Base-by-base conservation (phyloP, 2,329 filamentous ascomycete genomes). In the Penicillium carneum region DNA sequence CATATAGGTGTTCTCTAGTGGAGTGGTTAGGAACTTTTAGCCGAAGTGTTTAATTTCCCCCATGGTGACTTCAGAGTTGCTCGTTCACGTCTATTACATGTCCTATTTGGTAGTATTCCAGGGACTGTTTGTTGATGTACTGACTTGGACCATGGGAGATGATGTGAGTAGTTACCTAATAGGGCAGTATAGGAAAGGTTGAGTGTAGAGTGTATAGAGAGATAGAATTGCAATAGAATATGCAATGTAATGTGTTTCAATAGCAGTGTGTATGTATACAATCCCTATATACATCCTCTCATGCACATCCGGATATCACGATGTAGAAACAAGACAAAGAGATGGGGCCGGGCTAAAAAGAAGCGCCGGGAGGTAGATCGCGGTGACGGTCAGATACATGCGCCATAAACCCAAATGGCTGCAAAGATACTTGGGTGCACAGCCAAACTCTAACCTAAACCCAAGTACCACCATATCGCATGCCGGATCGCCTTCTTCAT, bases 311-410 rank as follows among this genome's bases (percentile, higher is more conserved):
- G 1, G 23, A 45, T 29, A n/a, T 29, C 20, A 14, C 18, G 43
- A 29, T 46, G 26, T 46, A 31, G 41, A 47, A 48, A 47, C 52
- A 41, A 52, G 55, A 42, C 42, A 47, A 52, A 43, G 43, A 57
- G 61, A 54, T 61, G 63, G 65, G 64, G 62, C 58, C 58, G 65
- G 69, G 62, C 63, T 68, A 69, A 70, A 66, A 68, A 71, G 64
- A 66, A 63, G 64, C 63, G 65, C 61, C 63, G 67, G 63, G 63
- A 69, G 54, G 53, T 54, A 65, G 57, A 65, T 65, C 57, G 43
- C 57, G 39, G 60, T 68, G 42, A 69, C 66, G 34, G 52, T 61
- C 55, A 57, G 2, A 26, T 60, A 67, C 63, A 2, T 14, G 0
- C 29, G 53, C 48, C 49, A 50, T 63, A n/a, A 33, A 60, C 36